Evolutionary conservation across 805 yeast species (phyloP), one percentile per base, ranked within the genome.

Genomic region (Starmera pachycereana): DNA sequence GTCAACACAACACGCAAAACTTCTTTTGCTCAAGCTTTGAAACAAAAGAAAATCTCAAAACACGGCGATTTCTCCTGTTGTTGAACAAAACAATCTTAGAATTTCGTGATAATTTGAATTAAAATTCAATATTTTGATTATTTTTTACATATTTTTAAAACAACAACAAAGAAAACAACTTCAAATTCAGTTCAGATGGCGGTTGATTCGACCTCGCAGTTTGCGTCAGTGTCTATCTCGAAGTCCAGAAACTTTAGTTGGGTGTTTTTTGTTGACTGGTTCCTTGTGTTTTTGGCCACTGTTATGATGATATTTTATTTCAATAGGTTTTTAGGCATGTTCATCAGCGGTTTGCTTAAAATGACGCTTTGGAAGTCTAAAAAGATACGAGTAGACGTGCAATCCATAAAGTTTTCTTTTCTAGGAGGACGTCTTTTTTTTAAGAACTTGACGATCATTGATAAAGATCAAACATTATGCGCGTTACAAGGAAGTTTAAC

Each of bases 211-310:
- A 36, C 51, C 8, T 38, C 56, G 9, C 51, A 53, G 32, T 62
- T 64, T 42, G 54, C 53, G 18, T 50, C 56, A 18, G 50, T 56
- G 3, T 49, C 67, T 2, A 51, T 63, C n/a, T 43, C 54, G 2
- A 48, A 46, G 14, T 48, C 56, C 8, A 45, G 43, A 35, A 56
- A 60, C 41, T 65, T 66, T 45, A 65, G 69, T 48, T 79, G 86
- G 95, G 86, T 85, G 18, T 90, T 89, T 59, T 64, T 89, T 46
- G 81, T 78, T 13, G 88, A 86, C 56, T 87, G 96, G 94, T 61
- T 83, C 29, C 63, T 88, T 43, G 71, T 81, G 3, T 69, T 83
- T 28, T 60, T 81, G 12, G 66, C 84, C 2, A 65, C 80, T 0
- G 51, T 85, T 1, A 71, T 81, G 19, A 69, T 83, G 38, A 61